These are phyloP conservation scores for Urtica urens DNA, from an alignment of 306 rosid species.

Conservation along the genomic window DNA sequence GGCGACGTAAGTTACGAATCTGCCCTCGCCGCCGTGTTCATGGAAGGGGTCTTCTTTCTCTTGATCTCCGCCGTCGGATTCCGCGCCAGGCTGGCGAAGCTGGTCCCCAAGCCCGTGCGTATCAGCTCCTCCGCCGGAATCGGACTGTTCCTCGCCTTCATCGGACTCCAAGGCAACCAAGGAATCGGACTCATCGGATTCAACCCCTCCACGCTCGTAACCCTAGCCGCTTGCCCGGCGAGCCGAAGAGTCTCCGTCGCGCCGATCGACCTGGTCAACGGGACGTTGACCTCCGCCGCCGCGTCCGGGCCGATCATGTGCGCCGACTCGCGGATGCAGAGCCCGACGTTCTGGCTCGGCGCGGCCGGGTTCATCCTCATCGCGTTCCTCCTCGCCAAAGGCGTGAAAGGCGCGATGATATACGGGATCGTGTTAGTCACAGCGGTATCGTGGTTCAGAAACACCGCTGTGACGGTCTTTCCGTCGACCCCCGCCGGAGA, in stretches of 20 bases:
- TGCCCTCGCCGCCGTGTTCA: slow-evolving; percentile 79
- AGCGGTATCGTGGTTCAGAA: slow-evolving; percentile 76
- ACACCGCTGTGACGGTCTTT: slow-evolving; percentile 67
- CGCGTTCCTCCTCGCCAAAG: slow-evolving; percentile 58
- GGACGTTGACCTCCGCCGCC: slow-evolving; percentile 48
- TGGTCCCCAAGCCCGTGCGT: slow-evolving; percentile 80
- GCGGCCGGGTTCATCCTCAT: slow-evolving; percentile 72
- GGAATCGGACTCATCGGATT: slow-evolving; percentile 80
- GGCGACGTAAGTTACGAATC: slow-evolving; percentile 63
- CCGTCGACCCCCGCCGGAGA: slow-evolving; percentile 49
- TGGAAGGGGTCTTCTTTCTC: slow-evolving; percentile 66
- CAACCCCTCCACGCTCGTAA: slow-evolving; percentile 56
- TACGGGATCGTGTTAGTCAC: slow-evolving; percentile 86
- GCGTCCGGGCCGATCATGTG: slow-evolving; percentile 57
- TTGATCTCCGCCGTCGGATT: slow-evolving; percentile 59
- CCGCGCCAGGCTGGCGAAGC: slow-evolving; percentile 67
- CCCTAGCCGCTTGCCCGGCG: slow-evolving; percentile 66
- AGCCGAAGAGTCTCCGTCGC: slow-evolving; percentile 48
- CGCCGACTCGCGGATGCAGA: slow-evolving; percentile 55
- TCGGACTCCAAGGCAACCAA: slow-evolving; percentile 73
- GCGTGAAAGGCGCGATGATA: slow-evolving; percentile 84
- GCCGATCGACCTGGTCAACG: slow-evolving; percentile 52
- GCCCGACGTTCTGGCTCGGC: slow-evolving; percentile 91
- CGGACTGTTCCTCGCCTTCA: slow-evolving; percentile 84
- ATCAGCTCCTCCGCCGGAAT: slow-evolving; percentile 96